Evolutionary conservation across 148 eudicot genomes (phyloP).

Genomic region (Oxyria digyna): DNA sequence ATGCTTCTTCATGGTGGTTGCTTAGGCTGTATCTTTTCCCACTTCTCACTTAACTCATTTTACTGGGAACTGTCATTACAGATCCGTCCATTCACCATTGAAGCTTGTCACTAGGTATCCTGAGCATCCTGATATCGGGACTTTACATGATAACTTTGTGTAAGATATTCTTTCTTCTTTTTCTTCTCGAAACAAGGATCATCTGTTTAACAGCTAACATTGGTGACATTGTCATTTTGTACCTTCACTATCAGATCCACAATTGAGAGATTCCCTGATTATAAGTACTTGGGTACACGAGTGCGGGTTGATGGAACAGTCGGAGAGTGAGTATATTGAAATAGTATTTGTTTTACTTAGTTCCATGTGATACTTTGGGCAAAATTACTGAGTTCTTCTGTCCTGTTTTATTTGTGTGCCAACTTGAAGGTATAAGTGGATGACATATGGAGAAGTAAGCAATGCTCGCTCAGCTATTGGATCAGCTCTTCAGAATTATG

Average conservation of each 20-base stretch:
- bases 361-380: not conserved
- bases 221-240: not conserved
- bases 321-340: conserved; percentile 74
- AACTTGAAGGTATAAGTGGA: conserved; percentile 81
- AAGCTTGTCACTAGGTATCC: conserved; percentile 57
- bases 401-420: conserved; percentile 1
- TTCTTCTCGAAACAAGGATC: not conserved
- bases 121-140: conserved; percentile 71
- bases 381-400: not conserved
- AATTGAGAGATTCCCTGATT: conserved; percentile 64
- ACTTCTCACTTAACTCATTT: not conserved
- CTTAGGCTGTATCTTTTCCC: not conserved
- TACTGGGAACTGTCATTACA: conserved; percentile 23
- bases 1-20: conserved; percentile 9
- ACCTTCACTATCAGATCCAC: conserved; percentile 47
- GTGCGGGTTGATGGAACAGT: conserved; percentile 85
- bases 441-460: conserved; percentile 89
- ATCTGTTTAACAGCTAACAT: not conserved
- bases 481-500: conserved; percentile 28
- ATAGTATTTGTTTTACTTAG: not conserved
- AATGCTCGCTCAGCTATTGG: conserved; percentile 80
- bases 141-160: conserved; percentile 90
- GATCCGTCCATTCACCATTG: conserved; percentile 72
- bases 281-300: conserved; percentile 89
- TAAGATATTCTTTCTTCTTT: conserved; percentile 26